Percentiles rank a stretch among this genome's conserved stretches.
Conservation (phyloP, 768 basidiomycete species). For the Hericium erinaceus region DNA sequence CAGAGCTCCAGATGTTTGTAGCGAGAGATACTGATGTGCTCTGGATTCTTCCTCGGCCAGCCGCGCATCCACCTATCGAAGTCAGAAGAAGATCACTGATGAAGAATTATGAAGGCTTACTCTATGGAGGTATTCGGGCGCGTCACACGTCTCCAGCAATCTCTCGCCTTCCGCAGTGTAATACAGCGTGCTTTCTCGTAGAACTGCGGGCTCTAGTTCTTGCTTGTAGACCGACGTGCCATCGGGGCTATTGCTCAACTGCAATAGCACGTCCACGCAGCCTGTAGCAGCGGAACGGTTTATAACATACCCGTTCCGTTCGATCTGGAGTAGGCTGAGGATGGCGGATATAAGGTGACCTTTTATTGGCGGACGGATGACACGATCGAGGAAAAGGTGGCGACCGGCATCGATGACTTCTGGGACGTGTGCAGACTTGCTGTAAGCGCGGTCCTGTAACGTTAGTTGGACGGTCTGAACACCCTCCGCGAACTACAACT, state of each 20-base stretch:
- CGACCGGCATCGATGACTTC: slow-evolving; percentile 77
- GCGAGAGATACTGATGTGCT: slow-evolving; percentile 77
- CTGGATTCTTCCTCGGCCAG: slow-evolving; percentile 79
- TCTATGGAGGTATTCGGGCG: slow-evolving; percentile 69
- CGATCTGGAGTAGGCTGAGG: slow-evolving; percentile 78
- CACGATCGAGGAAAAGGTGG: slow-evolving; percentile 72
- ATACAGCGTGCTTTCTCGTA: slow-evolving; percentile 69
- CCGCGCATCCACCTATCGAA: slow-evolving; percentile 62
- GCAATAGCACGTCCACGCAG: slow-evolving; percentile 76
- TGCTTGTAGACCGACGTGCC: slow-evolving; percentile 65
- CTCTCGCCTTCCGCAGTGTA: slow-evolving; percentile 68
- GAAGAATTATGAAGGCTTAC: slow-evolving; percentile 36
- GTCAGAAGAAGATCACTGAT: slow-evolving; percentile 8
- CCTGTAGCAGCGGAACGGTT: slow-evolving; percentile 87
- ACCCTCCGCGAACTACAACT: neutral
- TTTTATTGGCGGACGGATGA: slow-evolving; percentile 75
- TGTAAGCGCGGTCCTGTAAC: slow-evolving; percentile 83
- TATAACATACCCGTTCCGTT: slow-evolving; percentile 85
- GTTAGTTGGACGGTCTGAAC: slow-evolving; percentile 10
- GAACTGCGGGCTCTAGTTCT: slow-evolving; percentile 75
- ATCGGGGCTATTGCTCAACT: slow-evolving; percentile 44
- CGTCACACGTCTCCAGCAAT: slow-evolving; percentile 66
- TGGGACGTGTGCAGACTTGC: slow-evolving; percentile 63
- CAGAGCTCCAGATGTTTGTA: slow-evolving; percentile 60
- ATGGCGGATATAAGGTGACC: slow-evolving; percentile 76